phyloP scores from a whole-genome alignment of 129 eudicot species.

The Gnaphalium uliginosum region DNA sequence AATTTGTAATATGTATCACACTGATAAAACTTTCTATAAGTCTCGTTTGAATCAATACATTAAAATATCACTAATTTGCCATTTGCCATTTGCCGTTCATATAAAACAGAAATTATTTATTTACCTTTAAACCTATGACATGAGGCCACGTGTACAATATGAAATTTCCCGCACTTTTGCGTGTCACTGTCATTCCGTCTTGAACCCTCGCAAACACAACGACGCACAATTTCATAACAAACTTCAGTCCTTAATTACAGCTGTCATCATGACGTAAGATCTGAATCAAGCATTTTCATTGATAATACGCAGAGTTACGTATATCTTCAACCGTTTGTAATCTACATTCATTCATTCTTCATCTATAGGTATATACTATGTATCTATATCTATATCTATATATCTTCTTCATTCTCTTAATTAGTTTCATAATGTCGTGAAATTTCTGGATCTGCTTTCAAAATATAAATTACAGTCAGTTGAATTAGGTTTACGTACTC shows the following conservation, averaged over 20 bases:
- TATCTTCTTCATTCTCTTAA: not conserved
- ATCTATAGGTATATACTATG: not conserved
- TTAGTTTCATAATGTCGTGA: not conserved
- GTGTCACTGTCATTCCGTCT: not conserved
- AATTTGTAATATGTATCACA: too few species aligned
- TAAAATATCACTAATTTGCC: too few species aligned
- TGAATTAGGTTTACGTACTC: too few species aligned
- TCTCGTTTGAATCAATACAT: too few species aligned
- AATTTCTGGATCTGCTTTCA: not conserved
- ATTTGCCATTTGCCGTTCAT: too few species aligned
- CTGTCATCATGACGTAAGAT: not conserved
- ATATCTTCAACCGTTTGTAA: not conserved
- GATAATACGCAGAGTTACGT: too few species aligned
- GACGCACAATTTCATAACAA: constrained; percentile 4
- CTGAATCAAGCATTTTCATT: not conserved
- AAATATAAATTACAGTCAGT: not conserved
- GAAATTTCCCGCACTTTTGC: constrained; percentile 23
- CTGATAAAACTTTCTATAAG: too few species aligned
- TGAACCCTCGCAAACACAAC: constrained; percentile 3
- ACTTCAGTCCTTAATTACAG: not conserved
- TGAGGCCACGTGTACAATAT: constrained; percentile 18
- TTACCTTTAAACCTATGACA: not conserved
- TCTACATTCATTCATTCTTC: constrained; percentile 1
- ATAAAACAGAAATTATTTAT: too few species aligned
- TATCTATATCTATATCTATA: not conserved